phyloP scores from a whole-genome alignment of 495 filamentous ascomycete species.

The Xylaria telfairii region DNA sequence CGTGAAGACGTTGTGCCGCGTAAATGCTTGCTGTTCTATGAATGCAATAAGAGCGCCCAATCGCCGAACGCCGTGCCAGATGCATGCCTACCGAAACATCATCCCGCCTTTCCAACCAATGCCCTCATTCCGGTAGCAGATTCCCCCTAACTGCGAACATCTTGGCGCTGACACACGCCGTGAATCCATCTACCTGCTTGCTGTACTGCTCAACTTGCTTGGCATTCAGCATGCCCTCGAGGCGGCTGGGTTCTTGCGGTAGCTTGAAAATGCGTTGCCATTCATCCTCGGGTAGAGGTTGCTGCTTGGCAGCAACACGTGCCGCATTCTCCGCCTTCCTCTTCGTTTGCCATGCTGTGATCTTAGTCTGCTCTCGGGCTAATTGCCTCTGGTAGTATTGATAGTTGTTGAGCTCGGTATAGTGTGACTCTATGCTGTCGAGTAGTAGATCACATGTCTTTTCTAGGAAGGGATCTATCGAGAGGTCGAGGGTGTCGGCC shows the following conservation, averaged over 20 bases:
- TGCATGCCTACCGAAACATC: constrained; percentile 37
- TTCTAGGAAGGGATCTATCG: constrained; percentile 97
- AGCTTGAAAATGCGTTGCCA: constrained; percentile 98
- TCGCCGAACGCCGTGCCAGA: constrained; percentile 43
- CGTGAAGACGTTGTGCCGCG: constrained; percentile 14
- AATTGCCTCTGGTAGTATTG: constrained; percentile 97
- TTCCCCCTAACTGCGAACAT: constrained; percentile 96
- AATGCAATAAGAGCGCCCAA: constrained; percentile 35
- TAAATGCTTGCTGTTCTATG: constrained; percentile 34
- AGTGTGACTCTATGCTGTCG: constrained; percentile 95
- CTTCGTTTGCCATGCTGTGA: constrained; percentile 93
- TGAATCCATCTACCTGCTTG: constrained; percentile 96
- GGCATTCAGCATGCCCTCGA: constrained; percentile 91
- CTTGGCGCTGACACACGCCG: constrained; percentile 86
- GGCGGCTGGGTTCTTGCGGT: constrained; percentile 86
- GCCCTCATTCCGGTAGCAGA: constrained; percentile 56
- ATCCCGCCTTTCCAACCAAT: constrained; percentile 25
- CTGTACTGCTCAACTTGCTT: constrained; percentile 98
- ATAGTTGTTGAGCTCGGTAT: constrained; percentile 98
- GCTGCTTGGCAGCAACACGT: constrained; percentile 84
- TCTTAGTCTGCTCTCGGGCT: constrained; percentile 95
- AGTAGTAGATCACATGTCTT: constrained; percentile 96
- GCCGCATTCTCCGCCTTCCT: constrained; percentile 91
- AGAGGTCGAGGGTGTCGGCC: constrained; percentile 85
- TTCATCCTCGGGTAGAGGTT: constrained; percentile 90